phyloP scores from a whole-genome alignment of 805 yeast genomes.

The Sporopachydermia quercuum region DNA sequence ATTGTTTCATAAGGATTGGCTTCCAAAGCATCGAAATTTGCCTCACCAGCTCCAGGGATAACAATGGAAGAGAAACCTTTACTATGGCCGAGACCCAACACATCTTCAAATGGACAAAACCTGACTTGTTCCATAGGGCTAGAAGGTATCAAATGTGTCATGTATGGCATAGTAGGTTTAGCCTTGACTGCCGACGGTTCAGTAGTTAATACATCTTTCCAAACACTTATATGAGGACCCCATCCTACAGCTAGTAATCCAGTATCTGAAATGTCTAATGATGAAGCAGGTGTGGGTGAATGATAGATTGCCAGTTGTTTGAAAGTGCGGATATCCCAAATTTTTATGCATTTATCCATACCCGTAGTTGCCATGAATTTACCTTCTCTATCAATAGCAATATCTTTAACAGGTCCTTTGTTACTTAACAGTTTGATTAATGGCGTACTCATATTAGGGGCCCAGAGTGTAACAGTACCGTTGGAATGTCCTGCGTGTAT shows the following conservation, averaged over 20 bases:
- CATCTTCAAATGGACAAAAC: slow-evolving; percentile 92
- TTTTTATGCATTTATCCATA: slow-evolving; percentile 66
- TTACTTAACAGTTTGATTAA: slow-evolving; percentile 68
- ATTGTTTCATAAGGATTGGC: slow-evolving; percentile 83
- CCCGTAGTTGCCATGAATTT: slow-evolving; percentile 89
- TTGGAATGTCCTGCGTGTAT: slow-evolving; percentile 87
- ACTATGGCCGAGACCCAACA: slow-evolving; percentile 79
- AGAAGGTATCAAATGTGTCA: slow-evolving; percentile 79
- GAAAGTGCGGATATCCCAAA: slow-evolving; percentile 88
- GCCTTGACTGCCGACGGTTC: slow-evolving; percentile 14
- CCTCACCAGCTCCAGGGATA: slow-evolving; percentile 96
- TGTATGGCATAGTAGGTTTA: slow-evolving; percentile 74
- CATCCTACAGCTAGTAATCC: slow-evolving; percentile 83
- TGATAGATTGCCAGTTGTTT: slow-evolving; percentile 53
- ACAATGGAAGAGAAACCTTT: slow-evolving; percentile 71
- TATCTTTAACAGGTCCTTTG: slow-evolving; percentile 74
- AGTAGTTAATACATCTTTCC: slow-evolving; percentile 62
- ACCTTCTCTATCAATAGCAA: slow-evolving; percentile 86
- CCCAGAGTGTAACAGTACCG: slow-evolving; percentile 88
- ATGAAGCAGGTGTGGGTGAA: slow-evolving; percentile 75
- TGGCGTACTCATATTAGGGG: slow-evolving; percentile 79
- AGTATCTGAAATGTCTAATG: slow-evolving; percentile 70
- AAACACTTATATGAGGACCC: slow-evolving; percentile 89
- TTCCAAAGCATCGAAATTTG: slow-evolving; percentile 90
- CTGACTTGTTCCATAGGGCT: slow-evolving; percentile 50